phyloP scores from a whole-genome alignment of 2,329 filamentous ascomycete genomes.

The Diaporthe ilicicola region DNA sequence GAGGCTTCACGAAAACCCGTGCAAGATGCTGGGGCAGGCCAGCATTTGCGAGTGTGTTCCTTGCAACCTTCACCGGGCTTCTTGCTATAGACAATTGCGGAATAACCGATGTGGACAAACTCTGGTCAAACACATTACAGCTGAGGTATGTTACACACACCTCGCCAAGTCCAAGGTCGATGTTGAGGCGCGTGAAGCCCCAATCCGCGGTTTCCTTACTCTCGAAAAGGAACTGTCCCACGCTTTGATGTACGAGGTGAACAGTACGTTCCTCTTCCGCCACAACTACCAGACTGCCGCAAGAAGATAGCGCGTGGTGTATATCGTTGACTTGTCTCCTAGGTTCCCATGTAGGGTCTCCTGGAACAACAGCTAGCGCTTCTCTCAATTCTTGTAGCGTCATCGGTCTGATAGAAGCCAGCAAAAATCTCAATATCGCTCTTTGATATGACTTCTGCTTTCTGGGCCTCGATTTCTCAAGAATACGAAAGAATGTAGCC shows the following conservation, averaged over 20 bases:
- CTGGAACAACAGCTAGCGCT: neutral
- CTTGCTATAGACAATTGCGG: too few relatives aligned
- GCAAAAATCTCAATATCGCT: neutral
- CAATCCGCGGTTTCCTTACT: neutral
- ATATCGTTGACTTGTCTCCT: neutral
- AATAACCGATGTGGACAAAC: neutral
- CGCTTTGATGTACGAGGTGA: neutral
- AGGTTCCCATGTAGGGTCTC: neutral
- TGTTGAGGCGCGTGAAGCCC: neutral
- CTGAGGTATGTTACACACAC: neutral
- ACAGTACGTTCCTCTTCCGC: neutral
- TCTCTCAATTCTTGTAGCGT: neutral
- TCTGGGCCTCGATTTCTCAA: too few relatives aligned
- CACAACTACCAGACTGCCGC: neutral
- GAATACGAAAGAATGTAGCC: neutral
- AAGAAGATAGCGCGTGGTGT: neutral
- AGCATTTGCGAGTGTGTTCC: too few relatives aligned
- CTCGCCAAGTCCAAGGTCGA: neutral
- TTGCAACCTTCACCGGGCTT: too few relatives aligned
- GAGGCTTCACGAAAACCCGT: too few relatives aligned
- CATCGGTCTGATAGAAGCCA: neutral
- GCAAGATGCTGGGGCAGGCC: too few relatives aligned
- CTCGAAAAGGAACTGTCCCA: neutral
- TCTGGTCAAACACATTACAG: neutral
- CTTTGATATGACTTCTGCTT: too few relatives aligned